Base-by-base conservation (phyloP, 495 filamentous ascomycete genomes). In the Neurospora sp. region DNA sequence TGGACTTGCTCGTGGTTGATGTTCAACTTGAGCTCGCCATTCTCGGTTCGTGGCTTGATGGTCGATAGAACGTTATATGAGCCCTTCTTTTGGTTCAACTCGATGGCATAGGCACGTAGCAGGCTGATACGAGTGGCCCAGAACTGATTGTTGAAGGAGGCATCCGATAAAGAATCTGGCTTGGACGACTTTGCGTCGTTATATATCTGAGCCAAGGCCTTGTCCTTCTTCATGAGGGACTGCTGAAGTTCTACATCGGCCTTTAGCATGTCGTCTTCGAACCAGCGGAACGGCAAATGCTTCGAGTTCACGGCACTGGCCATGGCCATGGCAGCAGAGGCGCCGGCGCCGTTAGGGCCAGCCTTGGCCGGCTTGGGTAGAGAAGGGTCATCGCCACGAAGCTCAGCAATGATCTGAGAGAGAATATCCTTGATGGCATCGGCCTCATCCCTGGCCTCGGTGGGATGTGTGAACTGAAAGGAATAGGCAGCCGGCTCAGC, bases 1-100 rank as follows among this genome's bases (percentile, higher is more conserved):
- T 93, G 90, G 71, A 98, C 93, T 79, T 98, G 95, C 82, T 98
- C 96, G 73, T 93, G 91, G 77, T 88, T 94, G 69, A 99, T 90
- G 78, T 91, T 94, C 74, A 99, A 83, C 80, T 91, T 92, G 12
- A 89, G 86, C 71, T 90, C 88, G 70, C 90, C 91, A 77, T 96
- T 91, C 71, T 92, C 92, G 6, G 89, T 87, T 38, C 89, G 88
- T 14, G 93, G 91, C 80, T 95, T 97, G 71, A 99, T 87, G n/a
- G 90, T 90, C 0, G 96, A 93, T 3, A 99, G 84, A 6, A 98
- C 93, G 76, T 99, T 98, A 80, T 97, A 97, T 0, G 92, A 88
- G 1, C 95, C 96, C 70, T 90, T 88, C 73, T 87, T 90, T 82
- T 99, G 96, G 74, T 88, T 88, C 73, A 87, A 88, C 82, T 98